These are phyloP conservation scores for Auriscalpium orientale DNA, from an alignment of 768 basidiomycete species.

Conservation along the genomic window DNA sequence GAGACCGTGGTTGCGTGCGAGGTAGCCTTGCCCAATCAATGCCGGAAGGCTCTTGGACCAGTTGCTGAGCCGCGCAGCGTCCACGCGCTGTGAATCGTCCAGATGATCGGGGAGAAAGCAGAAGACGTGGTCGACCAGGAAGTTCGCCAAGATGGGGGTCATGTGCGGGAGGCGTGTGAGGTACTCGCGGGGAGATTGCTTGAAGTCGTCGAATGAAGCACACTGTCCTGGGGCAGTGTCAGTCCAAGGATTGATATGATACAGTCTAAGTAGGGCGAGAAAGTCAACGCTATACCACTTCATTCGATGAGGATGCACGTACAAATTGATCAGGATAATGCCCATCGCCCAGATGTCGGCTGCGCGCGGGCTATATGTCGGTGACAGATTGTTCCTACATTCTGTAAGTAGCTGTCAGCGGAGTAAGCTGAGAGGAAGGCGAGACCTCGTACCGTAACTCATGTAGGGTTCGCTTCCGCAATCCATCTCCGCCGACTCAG, in stretches of 20 bases:
- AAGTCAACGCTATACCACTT: background rate
- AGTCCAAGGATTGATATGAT: background rate
- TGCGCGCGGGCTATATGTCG: background rate
- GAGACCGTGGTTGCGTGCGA: too few relatives aligned
- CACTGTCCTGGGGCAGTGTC: background rate
- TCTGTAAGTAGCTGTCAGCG: background rate
- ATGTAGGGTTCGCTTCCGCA: background rate
- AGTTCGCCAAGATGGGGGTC: background rate
- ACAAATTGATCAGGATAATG: background rate
- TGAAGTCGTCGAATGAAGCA: background rate
- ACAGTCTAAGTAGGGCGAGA: background rate
- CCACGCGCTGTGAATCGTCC: background rate
- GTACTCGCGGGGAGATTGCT: background rate
- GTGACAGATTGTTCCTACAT: background rate
- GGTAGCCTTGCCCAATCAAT: background rate
- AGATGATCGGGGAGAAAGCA: background rate
- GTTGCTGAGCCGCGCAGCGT: background rate
- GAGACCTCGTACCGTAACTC: background rate
- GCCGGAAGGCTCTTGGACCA: background rate
- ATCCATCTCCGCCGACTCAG: background rate
- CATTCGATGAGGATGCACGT: background rate
- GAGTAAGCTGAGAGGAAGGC: too few relatives aligned
- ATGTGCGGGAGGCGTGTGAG: background rate
- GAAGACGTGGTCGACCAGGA: background rate
- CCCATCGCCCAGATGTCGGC: background rate